Conservation (phyloP, 2,329 filamentous ascomycete species). For the Bipolaris zeicola region DNA sequence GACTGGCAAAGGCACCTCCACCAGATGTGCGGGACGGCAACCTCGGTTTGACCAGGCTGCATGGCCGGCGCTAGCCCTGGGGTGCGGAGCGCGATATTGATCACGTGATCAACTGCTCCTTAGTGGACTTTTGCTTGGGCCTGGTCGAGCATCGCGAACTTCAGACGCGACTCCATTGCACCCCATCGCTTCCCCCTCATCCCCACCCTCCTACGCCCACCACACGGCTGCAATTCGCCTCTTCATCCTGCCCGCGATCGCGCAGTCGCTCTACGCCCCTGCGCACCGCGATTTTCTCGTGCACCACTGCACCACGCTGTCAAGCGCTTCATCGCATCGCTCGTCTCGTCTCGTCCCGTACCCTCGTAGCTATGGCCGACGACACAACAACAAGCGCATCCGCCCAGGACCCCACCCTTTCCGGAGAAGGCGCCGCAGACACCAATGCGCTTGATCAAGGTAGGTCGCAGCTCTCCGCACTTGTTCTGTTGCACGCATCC, state of each 20-base stretch:
- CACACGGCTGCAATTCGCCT: slow-evolving; percentile 15
- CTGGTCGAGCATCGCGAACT: slow-evolving; percentile 38
- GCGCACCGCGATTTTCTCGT: slow-evolving; percentile 23
- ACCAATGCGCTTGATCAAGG: slow-evolving; percentile 39
- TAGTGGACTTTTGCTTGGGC: slow-evolving; percentile 24
- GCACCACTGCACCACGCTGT: slow-evolving; percentile 18
- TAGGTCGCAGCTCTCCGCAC: slow-evolving; percentile 24
- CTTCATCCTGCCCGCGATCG: slow-evolving; percentile 10
- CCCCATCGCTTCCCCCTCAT: slow-evolving; percentile 36
- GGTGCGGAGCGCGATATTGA: slow-evolving; percentile 1
- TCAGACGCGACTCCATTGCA: slow-evolving; percentile 35
- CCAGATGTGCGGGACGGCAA: slow-evolving; percentile 22
- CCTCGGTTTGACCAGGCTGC: slow-evolving; percentile 38
- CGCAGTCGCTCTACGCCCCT: slow-evolving; percentile 7
- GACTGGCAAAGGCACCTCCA: slow-evolving; percentile 5
- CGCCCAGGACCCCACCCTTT: slow-evolving; percentile 33
- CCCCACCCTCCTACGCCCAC: slow-evolving; percentile 33
- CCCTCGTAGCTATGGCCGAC: slow-evolving; percentile 42
- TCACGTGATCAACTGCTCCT: slow-evolving; percentile 28
- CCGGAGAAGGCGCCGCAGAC: slow-evolving; percentile 31
- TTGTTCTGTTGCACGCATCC: not conserved
- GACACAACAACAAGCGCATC: slow-evolving; percentile 38
- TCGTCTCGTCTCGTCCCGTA: slow-evolving; percentile 18
- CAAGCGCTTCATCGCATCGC: slow-evolving; percentile 29
- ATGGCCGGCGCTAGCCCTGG: slow-evolving; percentile 26